These are phyloP conservation scores for Aspergillus cristatus DNA, from an alignment of 495 filamentous ascomycete genomes.

Conservation along the genomic window DNA sequence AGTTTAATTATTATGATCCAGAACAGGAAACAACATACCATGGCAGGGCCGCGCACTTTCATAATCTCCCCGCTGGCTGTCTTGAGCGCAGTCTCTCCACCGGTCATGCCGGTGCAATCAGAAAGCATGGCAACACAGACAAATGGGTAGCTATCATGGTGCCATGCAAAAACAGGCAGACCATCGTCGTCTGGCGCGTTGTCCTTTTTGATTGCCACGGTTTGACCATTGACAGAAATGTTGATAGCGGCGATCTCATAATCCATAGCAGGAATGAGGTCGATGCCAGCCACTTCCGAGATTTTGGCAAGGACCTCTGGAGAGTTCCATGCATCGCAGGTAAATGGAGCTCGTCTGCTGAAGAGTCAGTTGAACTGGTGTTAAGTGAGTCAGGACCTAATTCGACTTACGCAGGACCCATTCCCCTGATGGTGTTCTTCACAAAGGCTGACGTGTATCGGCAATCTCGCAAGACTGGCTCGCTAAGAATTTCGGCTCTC, in stretches of 20 bases:
- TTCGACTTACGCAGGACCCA: slow-evolving; percentile 48
- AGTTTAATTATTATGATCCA: neutral
- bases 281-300: slow-evolving; percentile 60
- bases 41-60: slow-evolving; percentile 56
- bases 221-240: slow-evolving; percentile 46
- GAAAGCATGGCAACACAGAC: slow-evolving; percentile 69
- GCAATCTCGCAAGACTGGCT: slow-evolving; percentile 51
- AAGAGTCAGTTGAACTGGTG: neutral
- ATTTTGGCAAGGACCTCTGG: slow-evolving; percentile 50
- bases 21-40: slow-evolving; percentile 31
- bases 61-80: slow-evolving; percentile 50
- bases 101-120: slow-evolving; percentile 58
- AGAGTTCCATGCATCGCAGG: slow-evolving; percentile 58
- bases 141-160: slow-evolving; percentile 63
- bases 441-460: slow-evolving; percentile 52
- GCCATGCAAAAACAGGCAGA: slow-evolving; percentile 57
- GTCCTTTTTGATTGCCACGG: slow-evolving; percentile 27
- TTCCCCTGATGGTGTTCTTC: slow-evolving; percentile 54
- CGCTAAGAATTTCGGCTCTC: slow-evolving; percentile 53
- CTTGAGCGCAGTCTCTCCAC: slow-evolving; percentile 58
- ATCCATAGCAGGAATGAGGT: slow-evolving; percentile 55
- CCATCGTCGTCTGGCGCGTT: slow-evolving; percentile 12
- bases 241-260: slow-evolving; percentile 66
- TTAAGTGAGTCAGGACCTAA: too few relatives aligned
- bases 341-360: slow-evolving; percentile 51